phyloP scores from a whole-genome alignment of 2,329 filamentous ascomycete genomes.

The Tolypocladium nubicola region DNA sequence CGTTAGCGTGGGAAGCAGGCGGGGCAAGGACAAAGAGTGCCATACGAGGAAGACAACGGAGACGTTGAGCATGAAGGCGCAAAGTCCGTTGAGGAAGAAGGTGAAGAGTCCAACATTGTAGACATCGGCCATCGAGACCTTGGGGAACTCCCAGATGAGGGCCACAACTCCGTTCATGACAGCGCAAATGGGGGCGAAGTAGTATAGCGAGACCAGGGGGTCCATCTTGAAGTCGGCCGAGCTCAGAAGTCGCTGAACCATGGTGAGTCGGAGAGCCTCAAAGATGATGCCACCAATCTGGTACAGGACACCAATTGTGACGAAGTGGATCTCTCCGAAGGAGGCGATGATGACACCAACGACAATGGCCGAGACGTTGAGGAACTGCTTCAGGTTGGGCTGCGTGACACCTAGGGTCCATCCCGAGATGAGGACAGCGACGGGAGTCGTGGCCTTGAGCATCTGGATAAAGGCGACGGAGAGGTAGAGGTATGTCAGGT shows the following conservation, averaged over 20 bases:
- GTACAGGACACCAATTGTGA: conserved; percentile 67
- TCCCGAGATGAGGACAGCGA: conserved; percentile 80
- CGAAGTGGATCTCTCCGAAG: conserved; percentile 91
- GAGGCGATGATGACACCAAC: conserved; percentile 91
- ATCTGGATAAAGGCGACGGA: conserved; percentile 98
- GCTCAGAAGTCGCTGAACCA: conserved; percentile 75
- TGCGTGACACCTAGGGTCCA: conserved; percentile 80
- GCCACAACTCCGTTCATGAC: conserved; percentile 69
- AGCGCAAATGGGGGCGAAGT: conserved; percentile 78
- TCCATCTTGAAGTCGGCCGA: conserved; percentile 88
- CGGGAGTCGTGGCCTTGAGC: conserved; percentile 96
- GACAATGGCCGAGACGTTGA: conserved; percentile 92
- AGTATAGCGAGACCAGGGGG: conserved; percentile 78
- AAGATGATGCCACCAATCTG: conserved; percentile 71
- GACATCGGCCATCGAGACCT: conserved; percentile 57
- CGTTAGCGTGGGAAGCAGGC: conserved; percentile 13
- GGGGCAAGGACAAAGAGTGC: conserved; percentile 4
- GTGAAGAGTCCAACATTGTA: conserved; percentile 62
- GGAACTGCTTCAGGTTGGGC: conserved; percentile 75
- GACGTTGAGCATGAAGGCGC: conserved; percentile 74
- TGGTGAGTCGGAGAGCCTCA: conserved; percentile 71
- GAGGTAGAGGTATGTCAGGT: conserved; percentile 89
- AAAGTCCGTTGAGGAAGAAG: conserved; percentile 64
- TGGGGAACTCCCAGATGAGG: conserved; percentile 63
- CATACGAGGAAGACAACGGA: conserved; percentile 78